These are phyloP conservation scores for Helianthus annuus DNA, from an alignment of 129 eudicot species.

Conservation along the genomic window HanXRQr2.0-SUNRISE NC_035449.2:27589717-27590216, in stretches of 20 bases:
- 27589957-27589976: constrained; percentile 72
- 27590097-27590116: too few relatives aligned
- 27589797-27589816: constrained; percentile 20
- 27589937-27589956: constrained; percentile 72
- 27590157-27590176: too few relatives aligned
- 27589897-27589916: constrained; percentile 95
- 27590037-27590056: too few relatives aligned
- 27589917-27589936: constrained; percentile 99
- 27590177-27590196: too few relatives aligned
- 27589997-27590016: background rate
- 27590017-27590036: too few relatives aligned
- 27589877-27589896: constrained; percentile 78
- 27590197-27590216: too few relatives aligned
- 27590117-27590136: too few relatives aligned
- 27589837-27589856: constrained; percentile 19
- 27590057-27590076: too few relatives aligned
- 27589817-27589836: background rate
- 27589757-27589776: constrained; percentile 58
- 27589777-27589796: constrained; percentile 40
- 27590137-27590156: too few relatives aligned
- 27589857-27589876: constrained; percentile 86
- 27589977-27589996: constrained; percentile 18
- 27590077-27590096: too few relatives aligned
- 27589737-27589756: constrained; percentile 87
- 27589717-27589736: constrained; percentile 88